Percentiles rank a stretch among this genome's conserved stretches.
Evolutionary conservation across 805 yeast genomes (phyloP).

Genomic region (Ogataea saltuana): DNA sequence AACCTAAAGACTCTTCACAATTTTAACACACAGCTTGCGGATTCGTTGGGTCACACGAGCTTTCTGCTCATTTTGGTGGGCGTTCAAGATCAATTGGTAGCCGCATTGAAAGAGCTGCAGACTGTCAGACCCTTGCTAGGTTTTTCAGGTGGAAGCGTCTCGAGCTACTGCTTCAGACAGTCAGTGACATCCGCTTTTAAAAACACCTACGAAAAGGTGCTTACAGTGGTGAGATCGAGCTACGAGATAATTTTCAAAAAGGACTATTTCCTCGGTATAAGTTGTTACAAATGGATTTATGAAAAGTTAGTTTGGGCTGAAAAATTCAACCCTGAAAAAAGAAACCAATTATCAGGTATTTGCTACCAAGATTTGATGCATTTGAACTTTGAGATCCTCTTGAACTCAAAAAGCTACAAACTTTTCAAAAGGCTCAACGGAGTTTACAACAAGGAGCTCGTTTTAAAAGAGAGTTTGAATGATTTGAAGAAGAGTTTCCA

Average conservation of each 20-base stretch:
- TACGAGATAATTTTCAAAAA: conserved; percentile 17
- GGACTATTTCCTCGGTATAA: conserved; percentile 16
- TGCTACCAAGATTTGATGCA: conserved; percentile 13
- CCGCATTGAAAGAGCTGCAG: conserved; percentile 14
- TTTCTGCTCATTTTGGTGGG: conserved; percentile 14
- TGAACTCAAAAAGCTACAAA: conserved; percentile 20
- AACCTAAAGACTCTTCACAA: conserved; percentile 22
- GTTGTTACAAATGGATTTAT: conserved; percentile 9
- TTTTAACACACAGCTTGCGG: conserved; percentile 19
- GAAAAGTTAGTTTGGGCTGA: too few species aligned
- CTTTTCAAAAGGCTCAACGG: conserved; percentile 19
- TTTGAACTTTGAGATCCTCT: conserved; percentile 18
- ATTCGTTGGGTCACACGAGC: conserved; percentile 14
- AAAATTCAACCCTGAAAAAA: background rate
- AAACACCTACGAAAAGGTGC: background rate
- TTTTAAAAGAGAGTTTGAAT: conserved; percentile 9
- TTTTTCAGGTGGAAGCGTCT: conserved; percentile 15
- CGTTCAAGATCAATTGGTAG: conserved; percentile 13
- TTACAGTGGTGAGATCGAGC: conserved; percentile 1
- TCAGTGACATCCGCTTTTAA: conserved; percentile 13
- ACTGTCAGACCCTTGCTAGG: conserved; percentile 13
- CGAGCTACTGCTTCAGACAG: conserved; percentile 20
- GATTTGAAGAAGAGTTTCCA: conserved; percentile 13
- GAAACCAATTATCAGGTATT: too few species aligned
- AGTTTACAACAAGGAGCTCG: conserved; percentile 10